These are phyloP conservation scores for Avena sativa DNA, from an alignment of 176 grass and related monocot genomes.

Conservation along the genomic window DNA sequence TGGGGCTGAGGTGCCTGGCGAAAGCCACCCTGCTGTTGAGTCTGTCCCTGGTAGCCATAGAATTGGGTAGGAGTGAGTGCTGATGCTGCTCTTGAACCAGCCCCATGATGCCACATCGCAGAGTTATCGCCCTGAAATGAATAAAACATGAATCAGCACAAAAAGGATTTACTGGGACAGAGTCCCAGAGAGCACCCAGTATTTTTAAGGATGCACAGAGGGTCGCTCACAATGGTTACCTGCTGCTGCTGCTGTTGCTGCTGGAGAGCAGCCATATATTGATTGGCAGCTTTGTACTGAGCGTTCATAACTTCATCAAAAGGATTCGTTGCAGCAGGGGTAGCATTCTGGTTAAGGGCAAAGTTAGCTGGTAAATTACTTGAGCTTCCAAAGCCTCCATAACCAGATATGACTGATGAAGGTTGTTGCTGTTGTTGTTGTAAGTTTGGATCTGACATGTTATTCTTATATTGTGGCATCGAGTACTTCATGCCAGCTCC, in stretches of 20 bases:
- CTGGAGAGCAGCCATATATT: constrained; percentile 85
- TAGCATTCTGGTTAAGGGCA: constrained; percentile 62
- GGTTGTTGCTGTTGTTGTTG: constrained; percentile 50
- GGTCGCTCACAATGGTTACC: constrained; percentile 46
- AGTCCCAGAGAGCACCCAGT: background rate
- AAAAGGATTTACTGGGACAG: background rate
- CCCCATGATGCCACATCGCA: constrained; percentile 86
- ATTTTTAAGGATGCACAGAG: constrained; percentile 18
- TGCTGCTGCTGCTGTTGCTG: constrained; percentile 74
- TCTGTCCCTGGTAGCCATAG: constrained; percentile 83
- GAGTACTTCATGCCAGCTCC: constrained; percentile 88
- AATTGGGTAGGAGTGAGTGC: constrained; percentile 63
- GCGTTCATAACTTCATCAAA: constrained; percentile 84
- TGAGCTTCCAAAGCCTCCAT: constrained; percentile 83
- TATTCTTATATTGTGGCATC: constrained; percentile 84
- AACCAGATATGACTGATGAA: constrained; percentile 72
- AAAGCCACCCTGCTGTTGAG: constrained; percentile 77
- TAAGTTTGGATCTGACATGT: constrained; percentile 67
- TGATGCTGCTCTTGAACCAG: constrained; percentile 80
- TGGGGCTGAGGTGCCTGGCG: constrained; percentile 75
- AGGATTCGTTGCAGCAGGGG: constrained; percentile 65
- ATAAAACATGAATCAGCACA: constrained; percentile 18
- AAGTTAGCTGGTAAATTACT: constrained; percentile 75
- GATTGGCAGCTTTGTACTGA: constrained; percentile 85
- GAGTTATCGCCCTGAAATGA: constrained; percentile 74